Percentiles rank a stretch among this genome's conserved stretches.
Evolutionary conservation across 2,329 filamentous ascomycete genomes (phyloP).

Genomic region (Monosporascus sp.): DNA sequence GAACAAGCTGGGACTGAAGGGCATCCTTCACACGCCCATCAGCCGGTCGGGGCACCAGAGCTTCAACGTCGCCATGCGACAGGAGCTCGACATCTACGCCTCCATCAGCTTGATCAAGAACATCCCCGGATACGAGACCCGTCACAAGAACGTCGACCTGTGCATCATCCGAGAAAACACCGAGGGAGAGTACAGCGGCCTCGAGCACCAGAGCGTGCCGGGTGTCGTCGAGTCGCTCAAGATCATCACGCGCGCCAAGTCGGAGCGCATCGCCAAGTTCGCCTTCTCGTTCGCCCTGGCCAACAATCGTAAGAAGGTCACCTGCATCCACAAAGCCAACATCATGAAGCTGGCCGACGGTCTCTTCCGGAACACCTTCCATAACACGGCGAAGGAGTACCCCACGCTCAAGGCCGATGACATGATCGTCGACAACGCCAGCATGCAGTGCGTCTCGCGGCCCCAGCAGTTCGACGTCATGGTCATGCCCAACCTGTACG

Average conservation of each 20-base stretch:
- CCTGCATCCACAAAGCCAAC: conserved; percentile 99
- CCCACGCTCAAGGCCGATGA: conserved; percentile 94
- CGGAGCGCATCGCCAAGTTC: conserved; percentile 98
- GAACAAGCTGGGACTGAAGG: conserved; percentile 99
- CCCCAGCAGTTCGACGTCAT: conserved; percentile 99
- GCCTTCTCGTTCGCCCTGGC: conserved; percentile 96
- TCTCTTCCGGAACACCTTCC: conserved; percentile 97
- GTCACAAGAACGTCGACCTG: conserved; percentile 94
- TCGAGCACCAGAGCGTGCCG: conserved; percentile 95
- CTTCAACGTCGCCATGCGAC: conserved; percentile 98
- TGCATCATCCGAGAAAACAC: conserved; percentile 99
- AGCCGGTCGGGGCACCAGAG: conserved; percentile 96
- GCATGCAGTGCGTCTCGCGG: conserved; percentile 95
- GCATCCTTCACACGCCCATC: conserved; percentile 96
- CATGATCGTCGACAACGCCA: conserved; percentile 99
- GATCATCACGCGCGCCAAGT: conserved; percentile 99
- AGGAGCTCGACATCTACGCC: conserved; percentile 99
- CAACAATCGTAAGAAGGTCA: conserved; percentile 99
- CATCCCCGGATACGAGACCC: conserved; percentile 96
- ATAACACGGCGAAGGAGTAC: conserved; percentile 88
- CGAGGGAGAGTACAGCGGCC: conserved; percentile 97
- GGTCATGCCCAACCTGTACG: conserved; percentile 99
- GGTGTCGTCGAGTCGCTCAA: conserved; percentile 99
- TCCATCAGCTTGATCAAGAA: conserved; percentile 98
- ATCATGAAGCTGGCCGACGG: conserved; percentile 99